Conservation (phyloP, 352 stramenopile genomes). For the Phytophthora lateralis region DNA sequence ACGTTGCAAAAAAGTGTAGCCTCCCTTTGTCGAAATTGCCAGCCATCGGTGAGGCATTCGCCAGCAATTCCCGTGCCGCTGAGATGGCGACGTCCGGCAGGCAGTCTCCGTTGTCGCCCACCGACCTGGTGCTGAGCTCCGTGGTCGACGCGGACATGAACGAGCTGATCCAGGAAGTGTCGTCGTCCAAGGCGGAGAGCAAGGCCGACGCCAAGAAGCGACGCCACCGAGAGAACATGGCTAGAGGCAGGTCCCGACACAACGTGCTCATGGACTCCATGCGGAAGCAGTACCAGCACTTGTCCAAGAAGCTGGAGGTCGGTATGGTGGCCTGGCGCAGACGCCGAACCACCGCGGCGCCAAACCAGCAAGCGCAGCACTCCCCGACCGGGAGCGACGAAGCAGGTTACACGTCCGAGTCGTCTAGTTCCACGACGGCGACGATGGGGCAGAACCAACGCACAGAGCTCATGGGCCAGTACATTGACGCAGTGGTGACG, state of each 20-base stretch:
- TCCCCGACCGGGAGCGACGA: constrained; percentile 1
- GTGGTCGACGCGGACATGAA: constrained; percentile 9
- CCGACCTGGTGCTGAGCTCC: constrained; percentile 9
- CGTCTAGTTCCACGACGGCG: constrained; percentile 5
- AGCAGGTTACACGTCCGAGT: constrained; percentile 12
- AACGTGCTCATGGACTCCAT: constrained; percentile 32
- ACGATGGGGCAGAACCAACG: background rate
- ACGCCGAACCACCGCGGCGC: background rate
- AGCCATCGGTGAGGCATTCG: no score
- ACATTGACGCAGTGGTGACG: constrained; percentile 30
- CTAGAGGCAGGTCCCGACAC: constrained; percentile 33
- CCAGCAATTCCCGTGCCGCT: no score
- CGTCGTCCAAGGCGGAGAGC: constrained; percentile 15
- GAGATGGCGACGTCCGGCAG: constrained; percentile 18
- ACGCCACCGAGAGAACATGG: constrained; percentile 36
- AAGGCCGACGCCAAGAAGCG: constrained; percentile 31
- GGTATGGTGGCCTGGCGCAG: constrained; percentile 18
- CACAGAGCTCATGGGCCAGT: constrained; percentile 20
- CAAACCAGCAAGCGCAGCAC: constrained; percentile 9
- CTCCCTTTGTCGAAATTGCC: no score
- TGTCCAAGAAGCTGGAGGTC: constrained; percentile 29
- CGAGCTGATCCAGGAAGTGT: constrained; percentile 13
- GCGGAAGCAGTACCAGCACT: constrained; percentile 30
- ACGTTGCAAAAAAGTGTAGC: no score
- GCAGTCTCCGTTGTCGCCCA: constrained; percentile 23